Conservation (phyloP, 257 asterid species). For the Nicotiana attenuata region DNA sequence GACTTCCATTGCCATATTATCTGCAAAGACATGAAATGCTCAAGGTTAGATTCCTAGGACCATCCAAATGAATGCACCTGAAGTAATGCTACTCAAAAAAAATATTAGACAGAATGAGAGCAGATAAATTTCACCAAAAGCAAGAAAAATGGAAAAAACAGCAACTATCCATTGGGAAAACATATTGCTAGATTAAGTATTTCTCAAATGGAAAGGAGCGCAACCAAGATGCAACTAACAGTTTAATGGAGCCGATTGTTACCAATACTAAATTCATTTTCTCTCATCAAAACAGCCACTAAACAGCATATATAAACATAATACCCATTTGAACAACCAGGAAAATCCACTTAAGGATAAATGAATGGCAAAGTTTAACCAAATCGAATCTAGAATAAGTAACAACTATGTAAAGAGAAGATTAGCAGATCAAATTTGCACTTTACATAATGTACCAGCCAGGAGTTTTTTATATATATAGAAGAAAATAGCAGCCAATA, state of each 20-base stretch:
- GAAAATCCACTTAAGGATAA: neutral
- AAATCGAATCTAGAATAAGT: neutral
- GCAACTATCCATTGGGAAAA: neutral
- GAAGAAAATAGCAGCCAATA: neutral
- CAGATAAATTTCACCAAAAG: neutral
- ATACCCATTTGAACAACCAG: neutral
- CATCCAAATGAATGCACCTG: neutral
- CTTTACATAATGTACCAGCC: neutral
- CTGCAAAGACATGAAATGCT: constrained; percentile 23
- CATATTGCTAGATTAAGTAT: neutral
- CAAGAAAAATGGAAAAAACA: neutral
- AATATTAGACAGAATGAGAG: neutral
- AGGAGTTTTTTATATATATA: neutral
- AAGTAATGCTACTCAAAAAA: neutral
- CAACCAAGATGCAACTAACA: neutral
- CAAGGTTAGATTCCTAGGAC: constrained; percentile 5
- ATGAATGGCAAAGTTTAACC: neutral
- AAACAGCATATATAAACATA: neutral
- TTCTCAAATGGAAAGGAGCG: neutral
- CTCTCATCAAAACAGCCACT: neutral
- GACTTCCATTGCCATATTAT: constrained; percentile 67
- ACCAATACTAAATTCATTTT: neutral
- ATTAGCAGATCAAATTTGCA: neutral
- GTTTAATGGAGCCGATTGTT: neutral
- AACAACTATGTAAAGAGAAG: neutral